phyloP scores from a whole-genome alignment of 305 asterid genomes.

The Stenogyne calaminthoides region DNA sequence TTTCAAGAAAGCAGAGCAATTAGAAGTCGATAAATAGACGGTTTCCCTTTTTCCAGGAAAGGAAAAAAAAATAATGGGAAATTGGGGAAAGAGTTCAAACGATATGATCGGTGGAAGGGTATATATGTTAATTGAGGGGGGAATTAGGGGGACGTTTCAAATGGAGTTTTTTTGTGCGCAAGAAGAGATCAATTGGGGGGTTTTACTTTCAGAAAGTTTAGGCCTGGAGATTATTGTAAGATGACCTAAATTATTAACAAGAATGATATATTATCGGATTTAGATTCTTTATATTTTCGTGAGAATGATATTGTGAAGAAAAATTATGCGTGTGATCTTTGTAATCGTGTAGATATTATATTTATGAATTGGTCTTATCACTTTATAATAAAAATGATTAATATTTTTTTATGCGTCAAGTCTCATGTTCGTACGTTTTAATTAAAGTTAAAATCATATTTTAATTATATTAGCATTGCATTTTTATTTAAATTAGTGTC shows the following conservation, averaged over 20 bases:
- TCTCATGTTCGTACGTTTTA: too few relatives aligned
- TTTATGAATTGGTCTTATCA: too few relatives aligned
- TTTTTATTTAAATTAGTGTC: too few relatives aligned
- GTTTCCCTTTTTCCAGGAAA: neutral
- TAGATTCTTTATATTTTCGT: neutral
- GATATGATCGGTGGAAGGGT: constrained; percentile 29
- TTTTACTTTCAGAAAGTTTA: neutral
- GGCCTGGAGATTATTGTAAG: neutral
- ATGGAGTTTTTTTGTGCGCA: neutral
- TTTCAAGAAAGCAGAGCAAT: constrained; percentile 27
- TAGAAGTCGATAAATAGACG: neutral
- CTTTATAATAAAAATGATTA: too few relatives aligned
- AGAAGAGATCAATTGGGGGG: neutral
- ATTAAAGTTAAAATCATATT: too few relatives aligned
- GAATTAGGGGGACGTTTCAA: neutral
- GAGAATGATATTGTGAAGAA: neutral
- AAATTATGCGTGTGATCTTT: neutral
- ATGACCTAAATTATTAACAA: neutral
- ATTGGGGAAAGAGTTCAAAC: constrained; percentile 25
- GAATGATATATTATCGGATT: neutral
- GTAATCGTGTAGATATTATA: neutral
- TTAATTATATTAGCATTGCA: too few relatives aligned
- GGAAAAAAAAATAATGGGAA: constrained; percentile 20
- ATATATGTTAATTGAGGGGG: constrained; percentile 1
- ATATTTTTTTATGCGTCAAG: too few relatives aligned